These are phyloP conservation scores for Iris macrosiphon DNA, from an alignment of 106 monocot genomes.

Conservation along the genomic window DNA sequence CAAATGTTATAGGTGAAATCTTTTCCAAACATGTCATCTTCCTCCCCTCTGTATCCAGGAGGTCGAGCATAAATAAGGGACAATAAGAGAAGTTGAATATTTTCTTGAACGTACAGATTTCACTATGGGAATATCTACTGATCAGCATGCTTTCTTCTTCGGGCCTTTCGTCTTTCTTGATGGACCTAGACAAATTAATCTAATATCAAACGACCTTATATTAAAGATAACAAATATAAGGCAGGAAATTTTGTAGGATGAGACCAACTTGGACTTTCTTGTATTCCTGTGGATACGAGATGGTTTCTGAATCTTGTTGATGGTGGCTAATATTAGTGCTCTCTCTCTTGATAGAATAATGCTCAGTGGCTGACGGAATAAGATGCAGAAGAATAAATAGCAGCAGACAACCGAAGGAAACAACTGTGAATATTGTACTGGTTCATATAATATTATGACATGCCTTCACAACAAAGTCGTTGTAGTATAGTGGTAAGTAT, in stretches of 20 bases:
- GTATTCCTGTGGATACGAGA: conserved; percentile 21
- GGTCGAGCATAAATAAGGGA: no score
- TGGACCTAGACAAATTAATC: conserved; percentile 28
- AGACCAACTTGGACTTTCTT: conserved; percentile 43
- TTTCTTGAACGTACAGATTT: conserved; percentile 13
- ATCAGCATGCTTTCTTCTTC: no score
- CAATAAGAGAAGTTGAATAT: no score
- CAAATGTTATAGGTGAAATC: no score
- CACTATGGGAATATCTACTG: conserved; percentile 7
- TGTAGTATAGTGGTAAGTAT: conserved; percentile 96
- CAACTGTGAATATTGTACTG: conserved; percentile 11
- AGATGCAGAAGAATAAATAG: conserved; percentile 8
- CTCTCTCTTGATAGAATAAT: conserved; percentile 20
- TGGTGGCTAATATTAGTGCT: conserved; percentile 13
- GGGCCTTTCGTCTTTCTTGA: conserved; percentile 19
- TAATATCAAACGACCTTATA: no score
- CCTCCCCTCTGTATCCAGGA: no score
- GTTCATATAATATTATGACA: no score
- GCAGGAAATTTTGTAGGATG: no score
- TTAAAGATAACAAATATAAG: no score
- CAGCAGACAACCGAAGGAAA: no score
- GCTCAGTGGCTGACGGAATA: conserved; percentile 14
- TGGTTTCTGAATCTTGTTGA: conserved; percentile 12
- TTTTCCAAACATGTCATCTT: no score
- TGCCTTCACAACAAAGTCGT: conserved; percentile 40